Evolutionary conservation across 192 early-diverging fungal genomes (phyloP), one percentile per base, ranked within the genome.

Genomic region (Coemansia asiatica): DNA sequence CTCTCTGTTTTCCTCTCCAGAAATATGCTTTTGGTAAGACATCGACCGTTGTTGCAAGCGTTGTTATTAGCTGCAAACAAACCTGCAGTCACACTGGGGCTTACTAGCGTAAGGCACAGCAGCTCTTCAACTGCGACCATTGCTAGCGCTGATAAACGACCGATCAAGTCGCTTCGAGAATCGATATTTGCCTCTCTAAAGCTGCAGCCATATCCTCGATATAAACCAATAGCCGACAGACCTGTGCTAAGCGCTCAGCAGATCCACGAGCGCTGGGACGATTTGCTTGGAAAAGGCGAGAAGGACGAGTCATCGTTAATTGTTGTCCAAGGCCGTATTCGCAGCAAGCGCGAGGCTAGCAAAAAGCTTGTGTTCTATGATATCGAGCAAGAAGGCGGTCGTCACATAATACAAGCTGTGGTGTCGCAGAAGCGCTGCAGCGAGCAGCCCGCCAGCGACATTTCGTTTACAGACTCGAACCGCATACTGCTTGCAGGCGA

Each of bases 291-390:
- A 29, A 13, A 56, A 26, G 55, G 55, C 10, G 28, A 25, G 10
- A 56, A 56, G 5, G 55, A 56, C 25, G 55, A 56, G 29, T 56
- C 55, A 3, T 26, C 29, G 8, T 19, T 27, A 13, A 31, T 56
- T 13, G 15, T 16, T 33, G 47, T 83, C n/a, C 69, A 79, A 74
- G 91, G 90, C 9, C 84, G 91, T n/a, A 75, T 94, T 22, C 60
- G 68, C 16, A 86, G 84, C 7, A 86, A 86, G 62, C 81, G 93
- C 16, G 89, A 89, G 29, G 88, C 91, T 12, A 87, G 89, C 60
- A 75, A 84, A 63, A 90, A 88, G 49, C 84, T 93, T 40, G 73
- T 90, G 7, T 94, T 93, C 76, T 83, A 87, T 49, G 91, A 91
- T 71, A 27, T 94, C 26, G 69, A 79, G 27, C 84, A 89, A 23